phyloP scores from a whole-genome alignment of 2,329 filamentous ascomycete species.

The Myotisia sp. region DNA sequence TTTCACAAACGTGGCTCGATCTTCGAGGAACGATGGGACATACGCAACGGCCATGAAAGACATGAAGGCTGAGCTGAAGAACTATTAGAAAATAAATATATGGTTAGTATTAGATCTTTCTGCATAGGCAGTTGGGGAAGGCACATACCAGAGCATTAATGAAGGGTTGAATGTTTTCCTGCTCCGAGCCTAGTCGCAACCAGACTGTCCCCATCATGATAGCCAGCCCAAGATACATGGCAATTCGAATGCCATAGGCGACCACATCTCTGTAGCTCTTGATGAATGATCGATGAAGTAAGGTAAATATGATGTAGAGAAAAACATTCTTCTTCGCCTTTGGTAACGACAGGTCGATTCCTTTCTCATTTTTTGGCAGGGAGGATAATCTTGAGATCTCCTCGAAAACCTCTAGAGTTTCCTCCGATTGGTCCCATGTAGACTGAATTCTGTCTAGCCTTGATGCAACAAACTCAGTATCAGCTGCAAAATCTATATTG shows the following conservation, averaged over 20 bases:
- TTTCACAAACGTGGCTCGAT: conserved; percentile 57
- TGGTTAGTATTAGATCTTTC: too few species aligned
- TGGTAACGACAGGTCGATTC: conserved; percentile 13
- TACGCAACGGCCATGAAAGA: conserved; percentile 75
- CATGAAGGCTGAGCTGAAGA: conserved; percentile 62
- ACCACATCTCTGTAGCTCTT: conserved; percentile 76
- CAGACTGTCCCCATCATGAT: conserved; percentile 84
- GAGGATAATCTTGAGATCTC: conserved; percentile 15
- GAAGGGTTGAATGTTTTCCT: conserved; percentile 63
- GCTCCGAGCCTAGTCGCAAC: conserved; percentile 53
- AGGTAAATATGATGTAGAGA: conserved; percentile 42
- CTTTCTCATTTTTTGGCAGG: conserved; percentile 18
- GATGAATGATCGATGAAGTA: conserved; percentile 66
- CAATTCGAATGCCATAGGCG: conserved; percentile 67
- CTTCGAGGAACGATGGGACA: conserved; percentile 70
- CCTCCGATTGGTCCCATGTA: conserved; percentile 41
- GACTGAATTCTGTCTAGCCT: conserved; percentile 41
- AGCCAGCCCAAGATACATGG: conserved; percentile 67
- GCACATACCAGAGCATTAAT: conserved; percentile 57
- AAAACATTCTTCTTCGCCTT: conserved; percentile 28
- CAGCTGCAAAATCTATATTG: conserved; percentile 57
- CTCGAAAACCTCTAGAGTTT: conserved; percentile 21
- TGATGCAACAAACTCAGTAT: conserved; percentile 32
- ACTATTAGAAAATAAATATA: conserved; percentile 25
- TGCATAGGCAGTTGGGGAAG: too few species aligned